A percentile compares a stretch with the other conserved stretches of the same genome.
Evolutionary conservation across 495 filamentous ascomycete genomes (phyloP).

Genomic region (Barbatosphaeria neglecta): DNA sequence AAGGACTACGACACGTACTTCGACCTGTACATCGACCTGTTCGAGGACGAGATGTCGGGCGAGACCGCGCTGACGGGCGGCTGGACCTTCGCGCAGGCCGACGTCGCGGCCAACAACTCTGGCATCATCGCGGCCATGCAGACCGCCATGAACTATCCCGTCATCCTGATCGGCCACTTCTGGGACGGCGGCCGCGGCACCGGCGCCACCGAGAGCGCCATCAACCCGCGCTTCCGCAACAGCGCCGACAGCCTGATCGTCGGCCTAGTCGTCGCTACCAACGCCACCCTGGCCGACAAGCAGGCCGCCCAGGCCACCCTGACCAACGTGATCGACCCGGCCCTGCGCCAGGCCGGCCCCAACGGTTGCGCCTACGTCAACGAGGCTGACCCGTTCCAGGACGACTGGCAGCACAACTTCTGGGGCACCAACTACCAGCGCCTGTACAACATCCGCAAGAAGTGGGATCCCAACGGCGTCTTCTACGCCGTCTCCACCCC

Average conservation of each 20-base stretch:
- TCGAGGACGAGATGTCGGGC: constrained; percentile 32
- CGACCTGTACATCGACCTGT: constrained; percentile 35
- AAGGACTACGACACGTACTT: constrained; percentile 30
- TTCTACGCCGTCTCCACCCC: constrained; percentile 36
- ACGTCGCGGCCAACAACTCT: constrained; percentile 28
- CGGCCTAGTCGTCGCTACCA: constrained; percentile 17
- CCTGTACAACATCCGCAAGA: constrained; percentile 37
- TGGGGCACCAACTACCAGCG: constrained; percentile 40
- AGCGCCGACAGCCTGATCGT: constrained; percentile 39
- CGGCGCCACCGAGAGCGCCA: constrained; percentile 20
- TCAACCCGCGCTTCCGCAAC: constrained; percentile 30
- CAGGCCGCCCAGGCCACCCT: constrained; percentile 23
- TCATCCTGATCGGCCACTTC: constrained; percentile 37
- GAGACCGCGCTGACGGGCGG: constrained; percentile 33
- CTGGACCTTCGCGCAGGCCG: constrained; percentile 28
- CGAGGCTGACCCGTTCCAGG: constrained; percentile 41
- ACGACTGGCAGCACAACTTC: constrained; percentile 43
- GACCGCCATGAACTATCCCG: constrained; percentile 18
- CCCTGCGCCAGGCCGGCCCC: constrained; percentile 29
- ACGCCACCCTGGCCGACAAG: constrained; percentile 23
- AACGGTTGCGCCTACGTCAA: constrained; percentile 32
- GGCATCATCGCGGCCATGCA: constrained; percentile 29
- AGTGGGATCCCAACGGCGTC: constrained; percentile 44
- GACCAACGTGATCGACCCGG: constrained; percentile 31
- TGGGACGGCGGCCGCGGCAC: constrained; percentile 31